Percentiles rank a stretch among this genome's conserved stretches.
Conservation (phyloP, 768 basidiomycete species). For the Cystofilobasidium macerans region DNA sequence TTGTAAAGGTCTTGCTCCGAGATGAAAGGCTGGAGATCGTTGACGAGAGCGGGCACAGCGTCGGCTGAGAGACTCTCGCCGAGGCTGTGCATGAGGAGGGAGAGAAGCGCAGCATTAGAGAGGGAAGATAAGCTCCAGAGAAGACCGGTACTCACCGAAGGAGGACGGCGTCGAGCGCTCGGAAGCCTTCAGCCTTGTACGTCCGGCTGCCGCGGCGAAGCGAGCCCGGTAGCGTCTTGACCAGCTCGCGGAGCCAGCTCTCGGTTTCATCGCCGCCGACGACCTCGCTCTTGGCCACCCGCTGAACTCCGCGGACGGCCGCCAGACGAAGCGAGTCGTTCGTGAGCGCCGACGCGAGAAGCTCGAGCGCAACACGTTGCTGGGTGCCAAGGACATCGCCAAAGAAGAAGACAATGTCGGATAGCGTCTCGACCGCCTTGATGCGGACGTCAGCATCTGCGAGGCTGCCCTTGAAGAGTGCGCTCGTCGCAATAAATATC, state of each 20-base stretch:
- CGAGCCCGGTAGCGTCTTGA: slow-evolving; percentile 64
- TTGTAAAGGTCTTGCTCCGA: slow-evolving; percentile 65
- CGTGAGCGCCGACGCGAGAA: slow-evolving; percentile 33
- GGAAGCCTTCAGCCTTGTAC: slow-evolving; percentile 70
- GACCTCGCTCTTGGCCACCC: slow-evolving; percentile 50
- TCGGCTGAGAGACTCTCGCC: neutral
- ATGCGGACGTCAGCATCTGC: slow-evolving; percentile 84
- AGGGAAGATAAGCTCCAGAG: neutral
- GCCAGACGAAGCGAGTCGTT: slow-evolving; percentile 40
- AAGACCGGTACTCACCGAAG: slow-evolving; percentile 44
- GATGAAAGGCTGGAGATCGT: slow-evolving; percentile 65
- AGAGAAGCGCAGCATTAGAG: neutral
- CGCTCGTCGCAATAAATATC: slow-evolving; percentile 63
- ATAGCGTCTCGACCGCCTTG: slow-evolving; percentile 69
- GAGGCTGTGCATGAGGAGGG: neutral
- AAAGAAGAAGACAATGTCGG: slow-evolving; percentile 77
- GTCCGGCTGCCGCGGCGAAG: slow-evolving; percentile 66
- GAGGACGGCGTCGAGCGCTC: slow-evolving; percentile 60
- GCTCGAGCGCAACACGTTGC: slow-evolving; percentile 32
- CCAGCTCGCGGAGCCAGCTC: slow-evolving; percentile 64
- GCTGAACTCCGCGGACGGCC: slow-evolving; percentile 63
- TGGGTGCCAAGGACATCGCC: slow-evolving; percentile 53
- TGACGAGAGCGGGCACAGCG: slow-evolving; percentile 48
- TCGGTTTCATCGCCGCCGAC: slow-evolving; percentile 35
- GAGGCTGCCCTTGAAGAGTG: slow-evolving; percentile 61